A percentile compares a stretch with the other conserved stretches of the same genome.
These are phyloP conservation scores for Lasiosphaeria ovina DNA, from an alignment of 495 filamentous ascomycete genomes.

Conservation along the genomic window DNA sequence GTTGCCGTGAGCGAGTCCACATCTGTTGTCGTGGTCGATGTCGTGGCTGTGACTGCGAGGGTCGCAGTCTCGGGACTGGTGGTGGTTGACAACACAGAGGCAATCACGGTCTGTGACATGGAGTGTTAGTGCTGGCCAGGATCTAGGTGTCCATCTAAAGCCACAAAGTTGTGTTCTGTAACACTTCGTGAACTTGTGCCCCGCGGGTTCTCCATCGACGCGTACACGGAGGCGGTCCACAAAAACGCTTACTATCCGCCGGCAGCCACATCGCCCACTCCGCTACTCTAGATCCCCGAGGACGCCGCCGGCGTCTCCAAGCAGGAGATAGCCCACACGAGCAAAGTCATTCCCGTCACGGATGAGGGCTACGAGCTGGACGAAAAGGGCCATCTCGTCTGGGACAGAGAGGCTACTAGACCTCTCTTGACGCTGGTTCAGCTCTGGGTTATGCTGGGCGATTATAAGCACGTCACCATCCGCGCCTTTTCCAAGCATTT, in stretches of 20 bases:
- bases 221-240: conserved; percentile 61
- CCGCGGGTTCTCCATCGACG: conserved; percentile 42
- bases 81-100: not conserved
- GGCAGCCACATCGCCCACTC: conserved; percentile 58
- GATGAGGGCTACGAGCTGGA: conserved; percentile 80
- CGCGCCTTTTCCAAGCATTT: conserved; percentile 94
- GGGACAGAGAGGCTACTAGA: conserved; percentile 67
- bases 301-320: conserved; percentile 72
- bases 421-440: conserved; percentile 87
- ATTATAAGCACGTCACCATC: conserved; percentile 76
- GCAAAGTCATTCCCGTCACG: conserved; percentile 70
- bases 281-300: conserved; percentile 80
- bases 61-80: not conserved
- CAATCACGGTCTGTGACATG: not conserved
- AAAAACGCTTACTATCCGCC: conserved; percentile 77
- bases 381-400: conserved; percentile 74
- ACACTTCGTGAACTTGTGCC: conserved; percentile 72
- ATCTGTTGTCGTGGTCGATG: not conserved
- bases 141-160: not conserved
- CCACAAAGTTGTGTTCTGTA: not conserved
- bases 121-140: not conserved
- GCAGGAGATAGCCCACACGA: conserved; percentile 73
- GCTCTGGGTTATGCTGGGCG: conserved; percentile 91
- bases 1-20: not conserved
- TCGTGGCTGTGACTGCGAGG: not conserved